These are phyloP conservation scores for Cucurbita moschata DNA, from an alignment of 306 rosid species.

Conservation along the genomic window DNA sequence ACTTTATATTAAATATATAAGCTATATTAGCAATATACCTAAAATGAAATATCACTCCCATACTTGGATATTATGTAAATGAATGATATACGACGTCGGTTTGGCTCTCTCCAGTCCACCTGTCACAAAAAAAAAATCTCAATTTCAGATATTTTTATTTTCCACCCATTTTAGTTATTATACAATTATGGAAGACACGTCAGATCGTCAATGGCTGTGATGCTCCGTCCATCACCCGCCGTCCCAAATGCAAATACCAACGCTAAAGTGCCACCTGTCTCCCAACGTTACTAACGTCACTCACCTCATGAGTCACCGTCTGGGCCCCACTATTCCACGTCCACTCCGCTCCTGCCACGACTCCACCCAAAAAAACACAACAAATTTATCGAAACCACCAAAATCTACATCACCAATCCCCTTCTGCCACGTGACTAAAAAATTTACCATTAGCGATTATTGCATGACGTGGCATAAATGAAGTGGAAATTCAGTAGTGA, in stretches of 20 bases:
- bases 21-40: too few species aligned
- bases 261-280: background rate
- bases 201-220: slow-evolving; percentile 2
- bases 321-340: background rate
- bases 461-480: background rate
- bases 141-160: background rate
- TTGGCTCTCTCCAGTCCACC: too few species aligned
- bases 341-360: background rate
- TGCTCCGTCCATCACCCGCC: background rate
- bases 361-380: background rate
- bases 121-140: background rate
- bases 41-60: too few species aligned
- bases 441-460: background rate
- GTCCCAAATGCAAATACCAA: background rate
- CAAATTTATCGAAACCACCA: background rate
- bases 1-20: too few species aligned
- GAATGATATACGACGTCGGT: too few species aligned
- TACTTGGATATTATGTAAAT: too few species aligned
- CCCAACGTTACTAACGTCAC: background rate
- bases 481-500: background rate
- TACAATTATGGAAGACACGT: background rate
- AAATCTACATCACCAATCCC: background rate
- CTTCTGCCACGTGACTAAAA: background rate
- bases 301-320: background rate
- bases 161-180: background rate